Conservation (phyloP, 768 basidiomycete genomes). For the Coprinopsis marcescibilis region DNA sequence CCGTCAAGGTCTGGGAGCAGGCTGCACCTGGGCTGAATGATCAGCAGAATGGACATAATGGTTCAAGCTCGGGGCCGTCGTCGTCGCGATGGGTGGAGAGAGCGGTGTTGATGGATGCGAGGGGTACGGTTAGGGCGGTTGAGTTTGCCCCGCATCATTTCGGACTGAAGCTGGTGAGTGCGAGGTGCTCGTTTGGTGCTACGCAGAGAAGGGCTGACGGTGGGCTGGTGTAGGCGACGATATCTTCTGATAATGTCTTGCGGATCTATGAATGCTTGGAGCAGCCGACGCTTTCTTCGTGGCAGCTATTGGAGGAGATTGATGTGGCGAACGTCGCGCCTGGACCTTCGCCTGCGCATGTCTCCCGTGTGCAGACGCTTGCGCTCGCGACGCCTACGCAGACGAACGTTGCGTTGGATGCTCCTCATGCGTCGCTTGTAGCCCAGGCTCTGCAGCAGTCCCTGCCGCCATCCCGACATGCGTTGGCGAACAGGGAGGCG, state of each 20-base stretch:
- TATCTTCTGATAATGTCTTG: constrained; percentile 82
- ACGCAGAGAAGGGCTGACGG: no score
- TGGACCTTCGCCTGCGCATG: constrained; percentile 33
- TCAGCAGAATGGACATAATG: constrained; percentile 21
- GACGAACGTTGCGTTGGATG: no score
- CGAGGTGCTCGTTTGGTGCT: neutral
- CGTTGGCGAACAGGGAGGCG: constrained; percentile 66
- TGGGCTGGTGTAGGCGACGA: constrained; percentile 57
- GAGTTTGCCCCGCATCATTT: constrained; percentile 87
- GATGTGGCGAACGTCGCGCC: constrained; percentile 57
- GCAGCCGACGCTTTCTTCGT: constrained; percentile 62
- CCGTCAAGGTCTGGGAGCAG: constrained; percentile 91
- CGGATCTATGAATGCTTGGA: constrained; percentile 90
- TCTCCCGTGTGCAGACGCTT: constrained; percentile 46
- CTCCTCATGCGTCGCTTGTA: no score
- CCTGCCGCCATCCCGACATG: constrained; percentile 26
- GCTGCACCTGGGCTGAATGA: constrained; percentile 22
- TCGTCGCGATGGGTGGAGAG: constrained; percentile 66
- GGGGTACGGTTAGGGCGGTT: constrained; percentile 78
- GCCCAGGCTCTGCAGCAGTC: constrained; percentile 57
- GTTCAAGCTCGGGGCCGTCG: constrained; percentile 22
- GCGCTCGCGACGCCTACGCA: constrained; percentile 72
- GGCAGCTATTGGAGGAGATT: constrained; percentile 74
- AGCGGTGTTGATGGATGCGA: constrained; percentile 73
- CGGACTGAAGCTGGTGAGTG: constrained; percentile 78